Percentiles rank a stretch among this genome's conserved stretches.
Conservation (phyloP, 768 basidiomycete genomes). For the Lactarius akahatsu region DNA sequence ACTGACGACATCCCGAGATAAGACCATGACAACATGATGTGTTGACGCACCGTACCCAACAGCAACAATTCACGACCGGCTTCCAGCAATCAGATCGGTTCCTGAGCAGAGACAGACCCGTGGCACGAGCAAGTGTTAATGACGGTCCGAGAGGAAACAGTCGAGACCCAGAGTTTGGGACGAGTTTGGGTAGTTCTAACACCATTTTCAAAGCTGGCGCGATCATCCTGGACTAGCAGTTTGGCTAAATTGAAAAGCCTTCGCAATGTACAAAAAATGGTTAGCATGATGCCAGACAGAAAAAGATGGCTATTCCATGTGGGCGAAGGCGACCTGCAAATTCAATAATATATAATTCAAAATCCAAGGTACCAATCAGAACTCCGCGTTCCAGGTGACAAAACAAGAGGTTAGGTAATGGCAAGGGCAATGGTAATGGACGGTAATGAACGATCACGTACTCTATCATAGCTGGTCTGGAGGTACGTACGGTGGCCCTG, state of each 20-base stretch:
- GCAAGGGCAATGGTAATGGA: too few relatives aligned
- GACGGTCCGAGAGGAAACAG: too few relatives aligned
- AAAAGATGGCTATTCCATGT: not conserved
- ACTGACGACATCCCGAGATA: not conserved
- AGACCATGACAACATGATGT: not conserved
- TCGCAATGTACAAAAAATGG: too few relatives aligned
- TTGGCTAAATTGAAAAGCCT: too few relatives aligned
- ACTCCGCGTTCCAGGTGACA: not conserved
- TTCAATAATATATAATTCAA: not conserved
- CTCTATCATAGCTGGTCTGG: too few relatives aligned
- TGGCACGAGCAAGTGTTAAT: not conserved
- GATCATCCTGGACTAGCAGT: too few relatives aligned
- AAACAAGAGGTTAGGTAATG: not conserved
- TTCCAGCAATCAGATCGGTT: not conserved
- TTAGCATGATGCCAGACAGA: not conserved
- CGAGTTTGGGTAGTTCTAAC: too few relatives aligned
- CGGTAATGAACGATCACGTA: too few relatives aligned
- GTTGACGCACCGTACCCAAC: not conserved
- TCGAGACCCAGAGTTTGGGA: too few relatives aligned
- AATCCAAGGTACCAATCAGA: not conserved
- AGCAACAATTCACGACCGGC: not conserved
- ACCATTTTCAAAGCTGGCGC: too few relatives aligned
- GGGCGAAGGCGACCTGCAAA: not conserved
- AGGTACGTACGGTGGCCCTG: too few relatives aligned
- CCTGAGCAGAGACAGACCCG: not conserved